Evolutionary conservation across 2,329 filamentous ascomycete species (phyloP).

Genomic region (Emydomyces testavorans): DNA sequence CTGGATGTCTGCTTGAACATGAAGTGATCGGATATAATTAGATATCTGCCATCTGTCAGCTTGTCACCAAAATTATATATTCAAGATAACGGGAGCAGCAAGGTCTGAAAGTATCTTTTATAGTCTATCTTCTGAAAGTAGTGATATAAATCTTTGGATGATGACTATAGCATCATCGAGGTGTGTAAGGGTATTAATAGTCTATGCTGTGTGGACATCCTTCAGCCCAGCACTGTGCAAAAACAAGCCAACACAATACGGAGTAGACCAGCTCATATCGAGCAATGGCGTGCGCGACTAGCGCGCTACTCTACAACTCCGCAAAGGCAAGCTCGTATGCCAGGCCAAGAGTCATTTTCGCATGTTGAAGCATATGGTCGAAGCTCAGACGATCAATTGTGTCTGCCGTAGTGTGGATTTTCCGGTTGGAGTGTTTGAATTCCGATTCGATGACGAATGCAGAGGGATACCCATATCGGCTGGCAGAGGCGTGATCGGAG

Average conservation of each 20-base stretch:
- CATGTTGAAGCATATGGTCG: constrained; percentile 86
- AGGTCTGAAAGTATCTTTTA: background rate
- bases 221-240: too few species aligned
- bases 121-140: background rate
- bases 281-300: background rate
- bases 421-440: constrained; percentile 52
- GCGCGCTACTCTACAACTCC: background rate
- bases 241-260: background rate
- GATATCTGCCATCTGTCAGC: too few species aligned
- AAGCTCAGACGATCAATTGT: constrained; percentile 63
- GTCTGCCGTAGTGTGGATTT: constrained; percentile 64
- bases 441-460: constrained; percentile 54
- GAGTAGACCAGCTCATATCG: background rate
- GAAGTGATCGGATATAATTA: too few species aligned
- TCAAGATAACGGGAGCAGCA: background rate
- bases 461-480: constrained; percentile 53
- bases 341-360: constrained; percentile 68
- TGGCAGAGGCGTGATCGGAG: constrained; percentile 57
- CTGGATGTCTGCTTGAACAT: too few species aligned
- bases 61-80: too few species aligned
- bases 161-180: background rate
- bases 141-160: background rate
- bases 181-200: background rate
- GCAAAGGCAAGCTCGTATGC: constrained; percentile 69
- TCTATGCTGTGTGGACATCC: too few species aligned